Percentiles rank a stretch among this genome's conserved stretches.
Evolutionary conservation across 306 rosid genomes (phyloP).

Genomic region (Chamaecrista fasciculata): DNA sequence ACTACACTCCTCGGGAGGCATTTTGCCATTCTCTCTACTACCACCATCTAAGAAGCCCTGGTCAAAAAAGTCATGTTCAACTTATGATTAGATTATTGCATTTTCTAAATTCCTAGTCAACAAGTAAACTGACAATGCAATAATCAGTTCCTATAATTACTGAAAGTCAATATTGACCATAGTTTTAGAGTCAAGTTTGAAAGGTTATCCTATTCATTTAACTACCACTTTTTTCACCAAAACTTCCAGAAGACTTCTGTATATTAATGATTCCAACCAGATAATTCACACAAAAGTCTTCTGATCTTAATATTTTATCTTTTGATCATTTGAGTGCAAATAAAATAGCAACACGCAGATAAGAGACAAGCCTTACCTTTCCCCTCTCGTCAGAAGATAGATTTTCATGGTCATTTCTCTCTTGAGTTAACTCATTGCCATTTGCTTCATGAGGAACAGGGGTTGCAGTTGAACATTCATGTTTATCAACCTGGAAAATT

Average conservation of each 20-base stretch:
- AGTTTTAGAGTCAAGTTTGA: too few species aligned
- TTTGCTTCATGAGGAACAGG: slow-evolving; percentile 49
- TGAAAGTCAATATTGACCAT: too few species aligned
- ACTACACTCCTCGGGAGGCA: slow-evolving; percentile 49
- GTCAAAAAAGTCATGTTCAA: slow-evolving; percentile 28
- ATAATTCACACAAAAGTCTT: too few species aligned
- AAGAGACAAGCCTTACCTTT: slow-evolving; percentile 54
- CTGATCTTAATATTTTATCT: too few species aligned
- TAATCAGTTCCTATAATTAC: too few species aligned
- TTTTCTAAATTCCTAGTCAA: slow-evolving; percentile 15
- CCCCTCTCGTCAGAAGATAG: slow-evolving; percentile 39
- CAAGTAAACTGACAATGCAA: too few species aligned
- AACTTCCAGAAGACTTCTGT: too few species aligned
- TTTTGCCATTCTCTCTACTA: slow-evolving; percentile 38
- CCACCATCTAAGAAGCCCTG: slow-evolving; percentile 50
- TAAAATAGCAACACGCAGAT: neutral
- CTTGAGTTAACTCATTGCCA: slow-evolving; percentile 52
- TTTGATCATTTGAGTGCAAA: too few species aligned
- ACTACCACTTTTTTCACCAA: too few species aligned
- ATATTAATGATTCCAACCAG: too few species aligned
- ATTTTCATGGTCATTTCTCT: slow-evolving; percentile 45
- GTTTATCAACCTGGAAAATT: slow-evolving; percentile 65
- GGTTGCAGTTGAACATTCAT: slow-evolving; percentile 53
- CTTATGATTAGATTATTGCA: slow-evolving; percentile 28
- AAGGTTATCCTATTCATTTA: too few species aligned